These are phyloP conservation scores for Acacia acuminata DNA, from an alignment of 306 rosid genomes.

Conservation along the genomic window DNA sequence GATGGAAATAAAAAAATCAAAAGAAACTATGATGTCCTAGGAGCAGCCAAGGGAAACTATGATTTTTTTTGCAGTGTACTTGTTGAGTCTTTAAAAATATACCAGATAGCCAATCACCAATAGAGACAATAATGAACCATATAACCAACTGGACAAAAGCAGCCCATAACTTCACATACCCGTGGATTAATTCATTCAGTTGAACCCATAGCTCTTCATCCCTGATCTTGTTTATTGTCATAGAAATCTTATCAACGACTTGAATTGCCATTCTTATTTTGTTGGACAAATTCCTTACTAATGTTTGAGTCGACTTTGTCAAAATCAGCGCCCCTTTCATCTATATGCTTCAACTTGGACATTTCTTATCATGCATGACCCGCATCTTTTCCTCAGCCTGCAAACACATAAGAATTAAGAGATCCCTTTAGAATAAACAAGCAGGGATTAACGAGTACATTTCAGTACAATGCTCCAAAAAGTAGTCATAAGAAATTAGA, in stretches of 20 bases:
- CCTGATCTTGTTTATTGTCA: slow-evolving; percentile 84
- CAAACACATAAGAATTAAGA: slow-evolving; percentile 28
- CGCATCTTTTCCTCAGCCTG: slow-evolving; percentile 99
- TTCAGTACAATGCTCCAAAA: background rate
- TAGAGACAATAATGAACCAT: too few relatives aligned
- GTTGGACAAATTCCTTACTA: slow-evolving; percentile 77
- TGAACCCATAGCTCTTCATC: too few relatives aligned
- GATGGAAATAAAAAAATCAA: too few relatives aligned
- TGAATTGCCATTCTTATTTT: slow-evolving; percentile 92
- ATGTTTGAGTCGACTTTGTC: slow-evolving; percentile 67
- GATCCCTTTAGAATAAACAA: slow-evolving; percentile 3
- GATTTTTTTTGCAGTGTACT: too few relatives aligned
- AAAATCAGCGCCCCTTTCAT: slow-evolving; percentile 81
- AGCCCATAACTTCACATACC: too few relatives aligned
- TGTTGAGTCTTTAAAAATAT: too few relatives aligned
- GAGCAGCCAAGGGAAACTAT: too few relatives aligned
- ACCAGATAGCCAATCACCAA: too few relatives aligned
- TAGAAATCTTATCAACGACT: slow-evolving; percentile 84
- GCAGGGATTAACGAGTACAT: slow-evolving; percentile 17
- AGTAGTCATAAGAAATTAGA: background rate
- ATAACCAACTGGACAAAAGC: too few relatives aligned
- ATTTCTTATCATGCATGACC: slow-evolving; percentile 74
- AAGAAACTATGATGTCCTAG: too few relatives aligned
- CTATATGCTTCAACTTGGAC: slow-evolving; percentile 76
- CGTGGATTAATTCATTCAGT: too few relatives aligned